Evolutionary conservation across 2,329 filamentous ascomycete species (phyloP), one percentile per base, ranked within the genome.

Genomic region (Alternaria novae-zelandiae): DNA sequence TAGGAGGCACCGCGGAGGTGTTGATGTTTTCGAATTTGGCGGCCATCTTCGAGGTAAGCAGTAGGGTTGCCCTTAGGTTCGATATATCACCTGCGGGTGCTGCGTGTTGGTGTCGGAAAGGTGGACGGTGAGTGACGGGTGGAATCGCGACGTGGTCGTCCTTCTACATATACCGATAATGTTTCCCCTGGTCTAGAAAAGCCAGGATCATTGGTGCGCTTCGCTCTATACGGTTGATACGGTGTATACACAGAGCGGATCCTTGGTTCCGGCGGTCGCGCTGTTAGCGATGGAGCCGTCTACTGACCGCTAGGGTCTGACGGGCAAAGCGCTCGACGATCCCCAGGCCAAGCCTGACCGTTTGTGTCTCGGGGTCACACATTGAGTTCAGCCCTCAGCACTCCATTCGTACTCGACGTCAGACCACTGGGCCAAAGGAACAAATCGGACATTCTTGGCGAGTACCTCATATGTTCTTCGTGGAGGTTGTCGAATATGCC

Each of bases 311-410:
- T 59, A 61, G 54, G 36, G 26, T 11, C 17, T 30, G 46, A 47
- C n/a, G 15, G 56, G 61, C 25, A 68, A 62, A 43, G 60, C 53
- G 45, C 55, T 58, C 32, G 65, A 46, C 36, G 65, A 68, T 68
- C 63, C 17, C 45, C 30, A 23, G 30, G 26, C 57, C 53, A 63
- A 46, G 54, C 28, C 21, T 26, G 32, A 28, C 54, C 17, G 28
- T 8, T 8, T 25, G 51, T 30, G 54, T 61, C 51, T 46, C 28
- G 49, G 28, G 30, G 28, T 51, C 13, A 28, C 26, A 20, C 11
- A 12, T 32, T 51, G 47, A 23, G 11, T 36, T 47, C 28, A 41
- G 36, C 36, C 15, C 36, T 41, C 49, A 25, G 28, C 20, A 25
- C 20, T 53, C 8, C 20, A 41, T 30, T 12, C 11, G 21, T 25